Base-by-base conservation (phyloP, 1,284 basidiomycete species). In the Entoloma clypeatum region DNA sequence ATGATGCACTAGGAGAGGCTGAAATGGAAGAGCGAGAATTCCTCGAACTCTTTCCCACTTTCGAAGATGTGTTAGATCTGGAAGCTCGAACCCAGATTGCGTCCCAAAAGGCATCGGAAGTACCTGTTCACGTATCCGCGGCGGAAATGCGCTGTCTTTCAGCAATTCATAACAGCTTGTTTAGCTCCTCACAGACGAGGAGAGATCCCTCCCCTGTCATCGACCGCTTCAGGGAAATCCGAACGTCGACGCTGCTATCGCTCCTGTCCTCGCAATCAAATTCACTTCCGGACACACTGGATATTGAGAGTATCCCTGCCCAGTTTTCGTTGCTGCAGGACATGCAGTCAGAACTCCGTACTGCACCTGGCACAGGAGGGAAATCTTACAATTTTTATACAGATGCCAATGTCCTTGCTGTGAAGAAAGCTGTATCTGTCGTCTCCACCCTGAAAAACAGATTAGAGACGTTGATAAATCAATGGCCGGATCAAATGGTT, bases 401-500 rank as follows among this genome's bases (percentile, higher is more conserved):
- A 16, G 88, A 91, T 50, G 50, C 77, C 7, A 91, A 93, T 56
- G 67, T 86, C 21, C 65, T 63, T 1, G 86, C 95, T 61, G 70
- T 80, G 10, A 74, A 70, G 47, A 87, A 78, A 57, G 84, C 75
- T 0, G 64, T 76, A 6, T 59, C 57, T 0, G 55, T 85, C 13
- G 59, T 94, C 3, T 55, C 62, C 8, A 57, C 68, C 1, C 67
- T 95, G 23, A 65, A 70, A 29, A 44, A 51, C 2, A 76, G 82
- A 3, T 68, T 96, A 16, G 54, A 68, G 13, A 43, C 38, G 1
- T 71, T 98, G 16, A 74, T 88, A 26, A 63, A 69, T 45, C 86
- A 93, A 51, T 98, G 92, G 92, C 95, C 96, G 0, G 96, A 99
- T 51, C 96, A 99, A 61, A 92, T 95, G 84, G 92, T 97, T 4